phyloP scores from a whole-genome alignment of 1,284 basidiomycete genomes.

The Fomitopsis palustris region DNA sequence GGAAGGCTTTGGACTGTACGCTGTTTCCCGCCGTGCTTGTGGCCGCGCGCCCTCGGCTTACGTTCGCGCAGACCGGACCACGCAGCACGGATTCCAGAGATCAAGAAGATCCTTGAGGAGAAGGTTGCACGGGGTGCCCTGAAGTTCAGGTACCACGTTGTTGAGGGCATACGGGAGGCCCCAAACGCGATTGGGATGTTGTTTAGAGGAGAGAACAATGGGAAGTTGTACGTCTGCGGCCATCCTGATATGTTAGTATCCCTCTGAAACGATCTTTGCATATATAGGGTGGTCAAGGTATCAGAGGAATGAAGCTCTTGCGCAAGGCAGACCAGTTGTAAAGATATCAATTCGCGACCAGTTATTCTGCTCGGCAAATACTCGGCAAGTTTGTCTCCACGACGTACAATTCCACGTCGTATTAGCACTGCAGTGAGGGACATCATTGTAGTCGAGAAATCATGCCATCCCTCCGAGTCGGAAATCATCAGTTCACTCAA shows the following conservation, averaged over 20 bases:
- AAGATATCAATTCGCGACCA: too few relatives aligned
- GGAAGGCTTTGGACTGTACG: slow-evolving; percentile 81
- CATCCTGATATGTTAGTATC: background rate
- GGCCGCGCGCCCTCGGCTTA: background rate
- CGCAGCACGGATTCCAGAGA: slow-evolving; percentile 46
- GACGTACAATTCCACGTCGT: too few relatives aligned
- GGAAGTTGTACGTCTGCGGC: slow-evolving; percentile 64
- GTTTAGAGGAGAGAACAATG: slow-evolving; percentile 77
- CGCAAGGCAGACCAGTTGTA: too few relatives aligned
- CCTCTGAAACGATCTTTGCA: background rate
- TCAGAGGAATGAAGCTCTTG: background rate
- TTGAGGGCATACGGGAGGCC: slow-evolving; percentile 71
- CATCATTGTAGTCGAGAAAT: too few relatives aligned
- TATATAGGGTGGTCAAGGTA: background rate
- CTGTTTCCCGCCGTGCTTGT: slow-evolving; percentile 4
- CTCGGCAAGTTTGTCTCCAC: too few relatives aligned
- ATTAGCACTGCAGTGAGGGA: too few relatives aligned
- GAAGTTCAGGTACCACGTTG: slow-evolving; percentile 77
- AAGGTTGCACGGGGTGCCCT: slow-evolving; percentile 66
- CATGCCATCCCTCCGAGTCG: too few relatives aligned
- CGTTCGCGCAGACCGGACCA: slow-evolving; percentile 60
- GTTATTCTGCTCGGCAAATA: too few relatives aligned
- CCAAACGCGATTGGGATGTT: slow-evolving; percentile 66
- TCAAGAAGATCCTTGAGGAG: slow-evolving; percentile 48
- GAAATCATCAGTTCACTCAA: too few relatives aligned